These are phyloP conservation scores for Lachnellula subtilissima DNA, from an alignment of 2,329 filamentous ascomycete species.

Conservation along the genomic window DNA sequence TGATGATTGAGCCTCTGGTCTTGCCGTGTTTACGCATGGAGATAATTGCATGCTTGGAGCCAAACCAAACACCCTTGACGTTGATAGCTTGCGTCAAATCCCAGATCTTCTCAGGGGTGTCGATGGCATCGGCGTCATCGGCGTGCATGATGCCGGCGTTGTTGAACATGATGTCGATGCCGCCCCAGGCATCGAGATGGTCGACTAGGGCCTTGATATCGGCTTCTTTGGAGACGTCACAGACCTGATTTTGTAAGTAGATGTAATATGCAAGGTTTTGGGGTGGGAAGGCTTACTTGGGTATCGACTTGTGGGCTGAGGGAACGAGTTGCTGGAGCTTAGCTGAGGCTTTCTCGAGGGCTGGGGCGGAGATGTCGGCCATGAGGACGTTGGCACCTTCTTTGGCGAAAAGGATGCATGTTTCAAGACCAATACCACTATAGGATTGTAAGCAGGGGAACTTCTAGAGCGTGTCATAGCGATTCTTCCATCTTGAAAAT, in stretches of 20 bases:
- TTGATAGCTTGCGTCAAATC: conserved; percentile 72
- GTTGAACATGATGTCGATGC: conserved; percentile 72
- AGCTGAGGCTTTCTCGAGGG: conserved; percentile 55
- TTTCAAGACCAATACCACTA: conserved; percentile 71
- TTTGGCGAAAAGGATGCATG: conserved; percentile 64
- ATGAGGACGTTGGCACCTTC: conserved; percentile 69
- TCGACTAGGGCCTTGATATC: conserved; percentile 58
- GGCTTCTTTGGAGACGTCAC: conserved; percentile 66
- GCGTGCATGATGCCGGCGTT: conserved; percentile 77
- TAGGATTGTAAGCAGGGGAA: background rate
- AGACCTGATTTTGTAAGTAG: conserved; percentile 32
- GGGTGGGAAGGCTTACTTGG: conserved; percentile 14
- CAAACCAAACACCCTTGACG: conserved; percentile 76
- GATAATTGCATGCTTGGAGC: conserved; percentile 67
- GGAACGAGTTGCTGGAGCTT: conserved; percentile 58
- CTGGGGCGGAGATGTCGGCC: conserved; percentile 62
- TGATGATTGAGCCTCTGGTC: conserved; percentile 64
- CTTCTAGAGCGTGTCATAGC: too few relatives aligned
- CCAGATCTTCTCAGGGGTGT: conserved; percentile 71
- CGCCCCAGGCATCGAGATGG: conserved; percentile 62
- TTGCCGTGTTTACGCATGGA: conserved; percentile 64
- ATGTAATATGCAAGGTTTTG: background rate
- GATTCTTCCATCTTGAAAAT: too few relatives aligned
- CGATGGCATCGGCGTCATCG: conserved; percentile 58
- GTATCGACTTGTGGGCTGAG: conserved; percentile 45